Conservation (phyloP, 139 green algal species). For the Micromonas pusilla region DNA sequence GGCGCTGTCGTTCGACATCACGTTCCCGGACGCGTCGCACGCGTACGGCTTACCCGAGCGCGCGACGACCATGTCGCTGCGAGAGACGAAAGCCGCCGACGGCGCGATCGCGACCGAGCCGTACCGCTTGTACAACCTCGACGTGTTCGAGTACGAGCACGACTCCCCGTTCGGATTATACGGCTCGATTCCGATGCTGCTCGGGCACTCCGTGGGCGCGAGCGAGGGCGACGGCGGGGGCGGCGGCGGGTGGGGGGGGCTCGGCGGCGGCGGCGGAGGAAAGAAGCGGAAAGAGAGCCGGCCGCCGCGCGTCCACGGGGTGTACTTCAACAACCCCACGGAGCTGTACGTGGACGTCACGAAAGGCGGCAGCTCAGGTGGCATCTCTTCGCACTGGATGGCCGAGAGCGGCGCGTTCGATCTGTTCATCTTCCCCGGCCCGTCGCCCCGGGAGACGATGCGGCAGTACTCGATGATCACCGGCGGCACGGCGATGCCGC, state of each 20-base stretch:
- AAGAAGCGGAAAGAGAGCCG: too few species aligned
- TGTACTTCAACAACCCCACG: constrained; percentile 93
- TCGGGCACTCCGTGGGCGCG: constrained; percentile 66
- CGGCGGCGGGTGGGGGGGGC: background rate
- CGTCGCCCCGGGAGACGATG: constrained; percentile 54
- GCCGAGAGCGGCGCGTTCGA: constrained; percentile 90
- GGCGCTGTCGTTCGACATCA: constrained; percentile 84
- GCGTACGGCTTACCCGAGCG: constrained; percentile 94
- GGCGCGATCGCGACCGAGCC: constrained; percentile 56
- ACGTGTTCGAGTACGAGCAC: constrained; percentile 96
- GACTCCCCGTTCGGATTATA: constrained; percentile 94
- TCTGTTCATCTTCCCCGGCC: constrained; percentile 81
- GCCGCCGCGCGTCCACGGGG: too few species aligned
- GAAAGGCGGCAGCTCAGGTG: constrained; percentile 32
- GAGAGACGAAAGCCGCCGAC: constrained; percentile 10
- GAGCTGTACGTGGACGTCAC: constrained; percentile 96
- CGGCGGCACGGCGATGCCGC: constrained; percentile 82
- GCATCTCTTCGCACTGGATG: constrained; percentile 74
- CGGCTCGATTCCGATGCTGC: constrained; percentile 84
- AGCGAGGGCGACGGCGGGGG: background rate
- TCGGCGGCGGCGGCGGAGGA: background rate
- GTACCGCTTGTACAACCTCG: constrained; percentile 98
- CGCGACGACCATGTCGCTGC: constrained; percentile 49
- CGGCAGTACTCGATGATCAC: constrained; percentile 74
- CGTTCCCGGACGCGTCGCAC: constrained; percentile 65